These are phyloP conservation scores for Neofusicoccum sp. DNA, from an alignment of 2,329 filamentous ascomycete genomes.

Conservation along the genomic window DNA sequence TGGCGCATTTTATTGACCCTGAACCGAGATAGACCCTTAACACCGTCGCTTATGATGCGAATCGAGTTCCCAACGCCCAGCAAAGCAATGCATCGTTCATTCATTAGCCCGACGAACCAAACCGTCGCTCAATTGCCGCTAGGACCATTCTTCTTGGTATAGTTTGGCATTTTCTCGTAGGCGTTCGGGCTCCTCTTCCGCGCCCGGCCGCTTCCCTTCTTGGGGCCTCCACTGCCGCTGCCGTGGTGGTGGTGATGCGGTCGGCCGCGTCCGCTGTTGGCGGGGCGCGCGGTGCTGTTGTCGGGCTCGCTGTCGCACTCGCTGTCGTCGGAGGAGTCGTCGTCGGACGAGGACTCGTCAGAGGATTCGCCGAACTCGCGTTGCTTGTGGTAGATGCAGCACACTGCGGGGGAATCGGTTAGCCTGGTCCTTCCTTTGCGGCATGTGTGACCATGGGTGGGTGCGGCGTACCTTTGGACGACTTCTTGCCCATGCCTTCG, in stretches of 20 bases:
- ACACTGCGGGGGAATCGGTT: slow-evolving; percentile 60
- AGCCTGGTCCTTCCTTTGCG: slow-evolving; percentile 10
- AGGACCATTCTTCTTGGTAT: slow-evolving; percentile 11
- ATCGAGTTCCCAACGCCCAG: neutral
- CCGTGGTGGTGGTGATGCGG: slow-evolving; percentile 32
- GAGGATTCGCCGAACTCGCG: slow-evolving; percentile 60
- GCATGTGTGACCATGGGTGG: neutral
- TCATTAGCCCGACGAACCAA: neutral
- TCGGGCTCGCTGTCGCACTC: slow-evolving; percentile 56
- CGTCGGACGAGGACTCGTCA: slow-evolving; percentile 73
- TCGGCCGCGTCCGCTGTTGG: slow-evolving; percentile 28
- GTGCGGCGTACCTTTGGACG: slow-evolving; percentile 71
- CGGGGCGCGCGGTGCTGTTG: slow-evolving; percentile 48
- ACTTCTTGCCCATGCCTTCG: slow-evolving; percentile 90
- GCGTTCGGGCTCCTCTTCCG: slow-evolving; percentile 72
- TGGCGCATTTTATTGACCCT: neutral
- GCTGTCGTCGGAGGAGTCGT: slow-evolving; percentile 53
- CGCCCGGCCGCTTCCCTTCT: slow-evolving; percentile 40
- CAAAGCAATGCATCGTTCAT: slow-evolving; percentile 14
- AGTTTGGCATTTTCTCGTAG: slow-evolving; percentile 71
- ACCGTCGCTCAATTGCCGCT: neutral
- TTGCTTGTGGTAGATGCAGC: slow-evolving; percentile 95
- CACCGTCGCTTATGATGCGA: slow-evolving; percentile 17
- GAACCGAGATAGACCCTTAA: slow-evolving; percentile 2
- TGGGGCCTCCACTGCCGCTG: slow-evolving; percentile 31